phyloP scores from a whole-genome alignment of 495 filamentous ascomycete species.

The Aspergillus asperescens region DNA sequence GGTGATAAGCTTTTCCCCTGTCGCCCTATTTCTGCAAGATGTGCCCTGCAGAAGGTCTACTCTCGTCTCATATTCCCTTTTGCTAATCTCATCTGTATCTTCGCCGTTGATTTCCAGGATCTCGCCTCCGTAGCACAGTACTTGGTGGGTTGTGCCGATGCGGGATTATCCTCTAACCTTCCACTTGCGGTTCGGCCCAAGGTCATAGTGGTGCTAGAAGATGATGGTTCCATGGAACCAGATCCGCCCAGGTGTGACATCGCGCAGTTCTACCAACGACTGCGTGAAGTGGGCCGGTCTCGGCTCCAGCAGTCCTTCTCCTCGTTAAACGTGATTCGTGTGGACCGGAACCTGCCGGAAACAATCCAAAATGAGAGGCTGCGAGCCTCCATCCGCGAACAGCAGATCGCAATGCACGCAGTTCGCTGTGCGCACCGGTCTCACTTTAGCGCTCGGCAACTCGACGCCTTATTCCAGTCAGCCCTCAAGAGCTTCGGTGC shows the following conservation, averaged over 20 bases:
- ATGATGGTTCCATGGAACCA: not conserved
- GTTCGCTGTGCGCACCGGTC: not conserved
- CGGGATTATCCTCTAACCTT: not conserved
- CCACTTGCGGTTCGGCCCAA: constrained; percentile 7
- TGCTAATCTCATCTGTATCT: constrained; percentile 23
- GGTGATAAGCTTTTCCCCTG: constrained; percentile 8
- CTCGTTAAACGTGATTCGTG: not conserved
- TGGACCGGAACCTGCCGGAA: not conserved
- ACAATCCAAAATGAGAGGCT: not conserved
- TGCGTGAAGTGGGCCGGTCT: not conserved
- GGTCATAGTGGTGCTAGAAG: constrained; percentile 12
- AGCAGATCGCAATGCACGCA: not conserved
- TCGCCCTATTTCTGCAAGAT: not conserved
- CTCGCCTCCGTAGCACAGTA: constrained; percentile 9
- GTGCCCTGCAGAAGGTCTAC: constrained; percentile 11
- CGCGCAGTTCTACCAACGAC: not conserved
- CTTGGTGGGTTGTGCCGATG: constrained; percentile 8
- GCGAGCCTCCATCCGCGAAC: not conserved
- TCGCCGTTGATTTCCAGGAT: constrained; percentile 9
- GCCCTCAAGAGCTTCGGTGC: constrained; percentile 4
- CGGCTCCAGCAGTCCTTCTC: not conserved
- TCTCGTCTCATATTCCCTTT: constrained; percentile 23
- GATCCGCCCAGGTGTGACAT: not conserved
- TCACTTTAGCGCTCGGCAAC: constrained; percentile 8
- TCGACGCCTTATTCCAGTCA: constrained; percentile 11